A percentile compares a stretch with the other conserved stretches of the same genome.
Conservation (phyloP, 2,329 filamentous ascomycete genomes). For the Ophiostoma ulmi region DNA sequence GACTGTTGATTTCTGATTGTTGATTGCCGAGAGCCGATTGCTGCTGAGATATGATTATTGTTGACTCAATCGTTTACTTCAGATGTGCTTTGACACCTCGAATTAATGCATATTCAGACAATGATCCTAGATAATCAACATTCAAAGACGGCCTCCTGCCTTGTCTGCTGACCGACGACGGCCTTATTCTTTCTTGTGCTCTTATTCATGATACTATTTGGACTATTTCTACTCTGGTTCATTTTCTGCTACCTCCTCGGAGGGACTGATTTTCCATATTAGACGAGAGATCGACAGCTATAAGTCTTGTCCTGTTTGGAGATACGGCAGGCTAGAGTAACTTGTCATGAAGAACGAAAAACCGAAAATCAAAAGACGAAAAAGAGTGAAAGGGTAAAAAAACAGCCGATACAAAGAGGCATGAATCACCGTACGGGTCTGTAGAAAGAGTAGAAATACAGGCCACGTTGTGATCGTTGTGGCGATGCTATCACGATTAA, state of each 20-base stretch:
- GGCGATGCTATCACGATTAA: neutral
- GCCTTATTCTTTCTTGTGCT: neutral
- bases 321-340: neutral
- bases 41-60: neutral
- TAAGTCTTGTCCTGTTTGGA: neutral
- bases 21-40: too few relatives aligned
- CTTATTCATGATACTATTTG: neutral
- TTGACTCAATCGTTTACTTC: neutral
- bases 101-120: neutral
- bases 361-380: neutral
- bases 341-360: neutral
- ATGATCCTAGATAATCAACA: neutral
- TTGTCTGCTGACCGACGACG: neutral
- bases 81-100: neutral
- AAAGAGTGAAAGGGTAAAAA: neutral
- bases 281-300: conserved; percentile 10
- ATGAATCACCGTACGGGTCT: neutral
- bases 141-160: neutral
- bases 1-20: neutral
- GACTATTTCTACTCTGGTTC: neutral
- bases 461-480: neutral
- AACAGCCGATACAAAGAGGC: neutral
- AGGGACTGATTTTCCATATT: neutral
- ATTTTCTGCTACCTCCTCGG: neutral
- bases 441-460: neutral